These are phyloP conservation scores for Bolboschoenoplectus hybrid DNA, from an alignment of 202 grass and related monocot species.

Conservation along the genomic window DNA sequence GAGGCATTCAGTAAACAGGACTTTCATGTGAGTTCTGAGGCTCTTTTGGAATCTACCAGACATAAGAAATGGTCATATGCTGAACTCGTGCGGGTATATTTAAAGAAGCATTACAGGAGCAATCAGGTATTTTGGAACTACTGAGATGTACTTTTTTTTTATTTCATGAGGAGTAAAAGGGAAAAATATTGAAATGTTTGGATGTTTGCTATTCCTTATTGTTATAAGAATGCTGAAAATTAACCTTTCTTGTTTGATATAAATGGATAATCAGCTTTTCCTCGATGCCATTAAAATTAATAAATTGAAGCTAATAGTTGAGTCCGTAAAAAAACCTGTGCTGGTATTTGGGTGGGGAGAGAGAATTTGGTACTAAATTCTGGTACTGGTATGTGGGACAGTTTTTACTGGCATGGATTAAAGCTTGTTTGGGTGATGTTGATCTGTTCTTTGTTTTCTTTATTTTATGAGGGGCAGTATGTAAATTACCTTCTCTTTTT, in stretches of 20 bases:
- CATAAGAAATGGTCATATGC: slow-evolving; percentile 66
- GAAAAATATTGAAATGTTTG: neutral
- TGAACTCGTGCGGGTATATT: slow-evolving; percentile 56
- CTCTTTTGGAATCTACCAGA: slow-evolving; percentile 51
- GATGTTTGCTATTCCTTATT: neutral
- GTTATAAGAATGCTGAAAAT: neutral
- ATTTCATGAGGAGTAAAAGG: neutral
- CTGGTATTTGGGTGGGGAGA: too few relatives aligned
- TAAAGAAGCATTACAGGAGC: slow-evolving; percentile 65
- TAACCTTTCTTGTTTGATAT: neutral
- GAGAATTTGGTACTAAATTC: neutral
- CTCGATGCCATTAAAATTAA: too few relatives aligned
- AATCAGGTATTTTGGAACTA: slow-evolving; percentile 98
- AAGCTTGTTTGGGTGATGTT: neutral
- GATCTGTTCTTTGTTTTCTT: neutral
- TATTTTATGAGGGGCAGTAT: neutral
- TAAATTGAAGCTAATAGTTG: too few relatives aligned
- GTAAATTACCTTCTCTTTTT: neutral
- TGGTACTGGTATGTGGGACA: neutral
- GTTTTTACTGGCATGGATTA: neutral
- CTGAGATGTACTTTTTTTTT: slow-evolving; percentile 37
- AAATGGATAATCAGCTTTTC: too few relatives aligned
- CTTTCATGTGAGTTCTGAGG: slow-evolving; percentile 76
- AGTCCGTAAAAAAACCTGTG: too few relatives aligned
- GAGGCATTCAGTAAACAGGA: slow-evolving; percentile 78